These are phyloP conservation scores for Lasiosphaeria ovina DNA, from an alignment of 495 filamentous ascomycete genomes.

Conservation along the genomic window DNA sequence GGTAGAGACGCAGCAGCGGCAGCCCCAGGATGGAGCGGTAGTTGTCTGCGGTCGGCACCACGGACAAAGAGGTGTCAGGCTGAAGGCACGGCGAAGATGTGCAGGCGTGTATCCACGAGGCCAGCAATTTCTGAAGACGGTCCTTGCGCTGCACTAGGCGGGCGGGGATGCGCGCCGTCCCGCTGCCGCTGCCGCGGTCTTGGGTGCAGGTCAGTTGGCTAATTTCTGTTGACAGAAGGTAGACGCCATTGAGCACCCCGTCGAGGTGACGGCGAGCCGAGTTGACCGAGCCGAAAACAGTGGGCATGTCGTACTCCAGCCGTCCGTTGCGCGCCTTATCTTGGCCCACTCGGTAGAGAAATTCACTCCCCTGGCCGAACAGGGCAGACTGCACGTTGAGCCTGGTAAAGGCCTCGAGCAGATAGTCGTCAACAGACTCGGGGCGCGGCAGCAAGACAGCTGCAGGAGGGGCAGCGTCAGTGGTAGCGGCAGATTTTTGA, in stretches of 20 bases:
- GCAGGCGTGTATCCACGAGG: not conserved
- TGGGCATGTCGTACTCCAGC: slow-evolving; percentile 4
- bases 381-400: slow-evolving; percentile 38
- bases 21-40: not conserved
- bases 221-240: slow-evolving; percentile 26
- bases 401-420: slow-evolving; percentile 38
- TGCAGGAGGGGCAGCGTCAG: no score
- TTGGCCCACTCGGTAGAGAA: slow-evolving; percentile 1
- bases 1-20: slow-evolving; percentile 41
- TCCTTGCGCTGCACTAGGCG: not conserved
- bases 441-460: not conserved
- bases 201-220: slow-evolving; percentile 1
- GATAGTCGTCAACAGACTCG: slow-evolving; percentile 35
- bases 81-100: not conserved
- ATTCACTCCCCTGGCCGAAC: slow-evolving; percentile 23
- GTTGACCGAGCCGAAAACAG: slow-evolving; percentile 26
- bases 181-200: not conserved
- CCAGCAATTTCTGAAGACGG: not conserved
- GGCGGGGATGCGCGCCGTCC: not conserved
- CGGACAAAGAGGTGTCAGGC: not conserved
- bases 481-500: not conserved
- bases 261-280: slow-evolving; percentile 33
- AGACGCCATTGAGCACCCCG: slow-evolving; percentile 28
- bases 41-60: not conserved
- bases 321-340: not conserved